Percentiles rank a stretch among this genome's conserved stretches.
Evolutionary conservation across 257 asterid genomes (phyloP).

Genomic region (Ocimum tenuiflorum): DNA sequence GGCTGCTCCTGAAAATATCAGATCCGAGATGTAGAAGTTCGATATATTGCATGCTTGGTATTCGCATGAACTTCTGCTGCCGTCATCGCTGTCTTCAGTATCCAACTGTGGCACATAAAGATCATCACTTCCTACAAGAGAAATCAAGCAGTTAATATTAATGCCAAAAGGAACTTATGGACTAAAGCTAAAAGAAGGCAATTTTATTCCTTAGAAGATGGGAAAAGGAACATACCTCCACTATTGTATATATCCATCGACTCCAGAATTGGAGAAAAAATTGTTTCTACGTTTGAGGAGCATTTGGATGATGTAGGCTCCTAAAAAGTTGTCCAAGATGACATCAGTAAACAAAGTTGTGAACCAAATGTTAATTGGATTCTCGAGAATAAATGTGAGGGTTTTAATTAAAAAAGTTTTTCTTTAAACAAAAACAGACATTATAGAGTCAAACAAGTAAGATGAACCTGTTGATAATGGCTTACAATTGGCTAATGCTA

Average conservation of each 20-base stretch:
- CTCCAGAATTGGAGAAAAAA: slow-evolving; percentile 70
- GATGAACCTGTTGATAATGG: not conserved
- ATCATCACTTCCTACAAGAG: slow-evolving; percentile 47
- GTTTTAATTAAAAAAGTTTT: not conserved
- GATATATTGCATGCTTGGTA: slow-evolving; percentile 52
- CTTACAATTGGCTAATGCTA: slow-evolving; percentile 11
- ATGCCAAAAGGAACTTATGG: slow-evolving; percentile 1
- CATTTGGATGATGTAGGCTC: slow-evolving; percentile 42
- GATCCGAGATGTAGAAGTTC: slow-evolving; percentile 67
- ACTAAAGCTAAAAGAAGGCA: slow-evolving; percentile 14
- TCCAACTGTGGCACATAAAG: slow-evolving; percentile 68
- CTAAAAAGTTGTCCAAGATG: slow-evolving; percentile 28
- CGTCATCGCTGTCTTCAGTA: slow-evolving; percentile 67
- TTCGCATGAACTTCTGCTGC: slow-evolving; percentile 62
- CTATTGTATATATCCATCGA: slow-evolving; percentile 37
- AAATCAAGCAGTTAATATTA: not conserved
- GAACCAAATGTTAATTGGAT: not conserved
- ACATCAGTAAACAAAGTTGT: slow-evolving; percentile 14
- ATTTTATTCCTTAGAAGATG: not conserved
- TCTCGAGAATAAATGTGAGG: not conserved
- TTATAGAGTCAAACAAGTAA: slow-evolving; percentile 4
- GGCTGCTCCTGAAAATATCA: slow-evolving; percentile 60
- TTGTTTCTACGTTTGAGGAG: slow-evolving; percentile 59
- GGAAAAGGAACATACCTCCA: slow-evolving; percentile 42
- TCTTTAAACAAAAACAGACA: no score